Percentiles rank a stretch among this genome's conserved stretches.
Evolutionary conservation across 164 flowering plant genomes (phyloP).

Genomic region (Macadamia tetraphylla): DNA sequence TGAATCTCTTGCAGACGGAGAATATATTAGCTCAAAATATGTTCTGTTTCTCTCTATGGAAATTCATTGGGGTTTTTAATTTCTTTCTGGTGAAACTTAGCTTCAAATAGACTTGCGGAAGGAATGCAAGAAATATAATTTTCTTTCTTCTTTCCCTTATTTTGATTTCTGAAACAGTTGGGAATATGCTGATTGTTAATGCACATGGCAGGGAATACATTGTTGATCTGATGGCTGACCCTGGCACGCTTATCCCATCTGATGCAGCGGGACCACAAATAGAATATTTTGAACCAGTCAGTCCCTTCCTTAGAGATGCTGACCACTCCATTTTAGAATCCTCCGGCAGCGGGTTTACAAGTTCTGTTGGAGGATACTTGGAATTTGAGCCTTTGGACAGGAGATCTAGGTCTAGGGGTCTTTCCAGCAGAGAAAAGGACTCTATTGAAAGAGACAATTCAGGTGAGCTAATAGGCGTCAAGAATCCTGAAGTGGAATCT

Average conservation of each 20-base stretch:
- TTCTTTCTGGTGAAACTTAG: conserved; percentile 1
- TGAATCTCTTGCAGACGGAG: no score
- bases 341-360: conserved; percentile 45
- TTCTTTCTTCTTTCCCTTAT: not conserved
- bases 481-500: conserved; percentile 13
- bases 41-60: not conserved
- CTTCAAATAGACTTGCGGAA: not conserved
- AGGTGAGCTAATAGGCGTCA: conserved; percentile 15
- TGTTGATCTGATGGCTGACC: conserved; percentile 94
- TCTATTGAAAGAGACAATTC: conserved; percentile 19
- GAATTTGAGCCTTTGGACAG: conserved; percentile 37
- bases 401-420: conserved; percentile 25
- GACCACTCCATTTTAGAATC: conserved; percentile 41
- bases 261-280: conserved; percentile 65
- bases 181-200: conserved; percentile 9
- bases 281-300: conserved; percentile 45
- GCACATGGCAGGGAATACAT: conserved; percentile 80
- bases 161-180: not conserved
- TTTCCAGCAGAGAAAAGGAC: conserved; percentile 23
- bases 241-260: conserved; percentile 94
- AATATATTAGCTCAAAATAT: not conserved
- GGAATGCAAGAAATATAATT: not conserved
- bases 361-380: conserved; percentile 44
- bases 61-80: not conserved
- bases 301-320: conserved; percentile 45